These are phyloP conservation scores for Fusarium citri DNA, from an alignment of 2,329 filamentous ascomycete species.

Conservation along the genomic window DNA sequence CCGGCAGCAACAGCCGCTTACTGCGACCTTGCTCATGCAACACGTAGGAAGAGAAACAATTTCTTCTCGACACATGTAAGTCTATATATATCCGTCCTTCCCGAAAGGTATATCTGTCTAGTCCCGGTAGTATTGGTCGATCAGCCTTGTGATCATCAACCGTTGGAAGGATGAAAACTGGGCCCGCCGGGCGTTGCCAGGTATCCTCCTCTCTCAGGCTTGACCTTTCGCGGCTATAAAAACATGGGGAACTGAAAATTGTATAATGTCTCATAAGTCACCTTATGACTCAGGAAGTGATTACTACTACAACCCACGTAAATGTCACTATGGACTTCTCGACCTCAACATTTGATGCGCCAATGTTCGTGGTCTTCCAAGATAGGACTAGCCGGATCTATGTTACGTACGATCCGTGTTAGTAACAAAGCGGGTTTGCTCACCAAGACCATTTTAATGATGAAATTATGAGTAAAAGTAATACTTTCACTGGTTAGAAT, in stretches of 20 bases:
- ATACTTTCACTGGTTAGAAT: background rate
- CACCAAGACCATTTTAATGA: conserved; percentile 2
- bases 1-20: background rate
- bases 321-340: background rate
- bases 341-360: fast-evolving
- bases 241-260: fast-evolving
- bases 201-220: fast-evolving
- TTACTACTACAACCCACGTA: background rate
- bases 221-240: background rate
- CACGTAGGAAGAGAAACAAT: no score
- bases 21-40: no score
- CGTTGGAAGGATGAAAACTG: no score
- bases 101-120: no score
- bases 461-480: conserved; percentile 12
- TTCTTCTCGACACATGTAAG: no score
- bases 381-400: background rate
- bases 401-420: conserved; percentile 26
- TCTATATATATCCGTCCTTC: no score
- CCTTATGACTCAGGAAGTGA: background rate
- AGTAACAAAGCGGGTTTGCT: conserved; percentile 4
- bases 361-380: background rate
- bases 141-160: no score
- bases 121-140: fast-evolving
- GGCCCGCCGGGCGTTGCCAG: no score
- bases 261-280: background rate